These are phyloP conservation scores for Bromus sterilis DNA, from an alignment of 176 grass and related monocot species.

Conservation along the genomic window DNA sequence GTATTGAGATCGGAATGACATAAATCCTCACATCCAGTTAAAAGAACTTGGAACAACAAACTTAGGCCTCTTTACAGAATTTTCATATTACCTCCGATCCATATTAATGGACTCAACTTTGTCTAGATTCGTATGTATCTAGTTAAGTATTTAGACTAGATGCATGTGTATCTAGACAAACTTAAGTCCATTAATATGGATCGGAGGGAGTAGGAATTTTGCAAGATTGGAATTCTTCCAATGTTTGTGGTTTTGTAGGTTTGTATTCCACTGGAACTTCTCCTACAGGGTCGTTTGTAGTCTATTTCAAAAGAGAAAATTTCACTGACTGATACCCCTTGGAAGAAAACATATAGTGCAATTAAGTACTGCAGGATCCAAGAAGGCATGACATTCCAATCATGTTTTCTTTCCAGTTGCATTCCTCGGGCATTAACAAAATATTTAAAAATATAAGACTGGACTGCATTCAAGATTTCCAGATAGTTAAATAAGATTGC, in stretches of 20 bases:
- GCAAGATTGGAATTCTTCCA: neutral
- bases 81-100: neutral
- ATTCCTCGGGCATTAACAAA: neutral
- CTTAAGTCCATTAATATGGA: no score
- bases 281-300: neutral
- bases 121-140: no score
- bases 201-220: neutral
- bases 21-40: neutral
- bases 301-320: neutral
- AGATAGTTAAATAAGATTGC: neutral
- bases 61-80: neutral
- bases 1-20: neutral
- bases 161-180: no score
- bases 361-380: neutral
- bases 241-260: neutral
- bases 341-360: neutral
- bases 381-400: neutral
- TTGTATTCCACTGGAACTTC: neutral
- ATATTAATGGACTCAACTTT: no score
- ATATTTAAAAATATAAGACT: neutral
- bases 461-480: neutral
- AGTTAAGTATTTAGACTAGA: no score
- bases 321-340: neutral
- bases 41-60: neutral
- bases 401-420: neutral